A percentile compares a stretch with the other conserved stretches of the same genome.
These are phyloP conservation scores for Papiliotrema laurentii DNA, from an alignment of 1,284 basidiomycete species.

Conservation along the genomic window DNA sequence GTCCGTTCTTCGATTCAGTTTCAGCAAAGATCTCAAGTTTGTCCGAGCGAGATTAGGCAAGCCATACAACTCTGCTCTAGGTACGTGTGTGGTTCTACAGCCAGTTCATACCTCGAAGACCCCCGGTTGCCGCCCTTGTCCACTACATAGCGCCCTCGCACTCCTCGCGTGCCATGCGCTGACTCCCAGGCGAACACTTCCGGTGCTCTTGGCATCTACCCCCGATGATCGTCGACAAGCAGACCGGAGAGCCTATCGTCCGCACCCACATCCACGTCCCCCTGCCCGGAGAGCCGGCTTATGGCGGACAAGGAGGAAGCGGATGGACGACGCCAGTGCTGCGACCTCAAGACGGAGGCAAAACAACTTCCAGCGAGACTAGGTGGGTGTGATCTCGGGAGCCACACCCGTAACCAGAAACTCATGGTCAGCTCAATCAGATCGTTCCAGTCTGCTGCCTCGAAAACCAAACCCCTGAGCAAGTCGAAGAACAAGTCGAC, in stretches of 20 bases:
- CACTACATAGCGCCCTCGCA: too few relatives aligned
- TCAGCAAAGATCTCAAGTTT: slow-evolving; percentile 94
- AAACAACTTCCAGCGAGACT: slow-evolving; percentile 25
- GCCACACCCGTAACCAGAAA: neutral
- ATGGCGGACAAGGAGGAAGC: slow-evolving; percentile 39
- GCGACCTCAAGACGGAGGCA: slow-evolving; percentile 38
- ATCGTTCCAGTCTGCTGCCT: slow-evolving; percentile 27
- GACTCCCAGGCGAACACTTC: slow-evolving; percentile 65
- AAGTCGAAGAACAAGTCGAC: slow-evolving; percentile 6
- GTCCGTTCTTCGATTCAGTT: slow-evolving; percentile 78
- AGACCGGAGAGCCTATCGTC: slow-evolving; percentile 46
- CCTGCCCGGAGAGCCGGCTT: slow-evolving; percentile 38
- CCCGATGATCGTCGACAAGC: slow-evolving; percentile 42
- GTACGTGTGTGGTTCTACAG: too few relatives aligned
- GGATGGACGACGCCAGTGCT: slow-evolving; percentile 45
- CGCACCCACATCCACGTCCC: slow-evolving; percentile 47
- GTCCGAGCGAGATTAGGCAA: slow-evolving; percentile 88
- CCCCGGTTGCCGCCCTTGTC: too few relatives aligned
- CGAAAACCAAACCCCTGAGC: slow-evolving; percentile 9
- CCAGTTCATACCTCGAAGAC: too few relatives aligned
- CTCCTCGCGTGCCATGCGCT: neutral
- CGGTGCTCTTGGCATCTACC: slow-evolving; percentile 63
- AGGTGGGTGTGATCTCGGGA: slow-evolving; percentile 16
- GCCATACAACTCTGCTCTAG: slow-evolving; percentile 90
- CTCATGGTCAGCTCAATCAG: slow-evolving; percentile 24